Conservation (phyloP, 78 protist genomes). For the slime mould (Dictyostelium discoideum) region dicty_2.7 NC_007089.4:2469501-2470000, state of each 20-base stretch:
- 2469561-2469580: background rate
- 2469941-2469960: background rate
- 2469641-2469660: background rate
- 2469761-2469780: background rate
- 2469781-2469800: background rate
- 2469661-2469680: background rate
- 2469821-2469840: too few relatives aligned
- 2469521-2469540: background rate
- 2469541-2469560: background rate
- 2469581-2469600: conserved; percentile 2
- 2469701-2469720: background rate
- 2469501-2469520: background rate
- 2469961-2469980: background rate
- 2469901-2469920: background rate
- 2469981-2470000: background rate
- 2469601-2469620: background rate
- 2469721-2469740: background rate
- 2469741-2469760: background rate
- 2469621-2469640: background rate
- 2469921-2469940: background rate
- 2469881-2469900: background rate
- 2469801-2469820: background rate
- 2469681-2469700: background rate
- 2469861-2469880: background rate
- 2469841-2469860: too few relatives aligned